A percentile compares a stretch with the other conserved stretches of the same genome.
phyloP scores from a whole-genome alignment of 139 green algal genomes.

The Micromonas commoda region DNA sequence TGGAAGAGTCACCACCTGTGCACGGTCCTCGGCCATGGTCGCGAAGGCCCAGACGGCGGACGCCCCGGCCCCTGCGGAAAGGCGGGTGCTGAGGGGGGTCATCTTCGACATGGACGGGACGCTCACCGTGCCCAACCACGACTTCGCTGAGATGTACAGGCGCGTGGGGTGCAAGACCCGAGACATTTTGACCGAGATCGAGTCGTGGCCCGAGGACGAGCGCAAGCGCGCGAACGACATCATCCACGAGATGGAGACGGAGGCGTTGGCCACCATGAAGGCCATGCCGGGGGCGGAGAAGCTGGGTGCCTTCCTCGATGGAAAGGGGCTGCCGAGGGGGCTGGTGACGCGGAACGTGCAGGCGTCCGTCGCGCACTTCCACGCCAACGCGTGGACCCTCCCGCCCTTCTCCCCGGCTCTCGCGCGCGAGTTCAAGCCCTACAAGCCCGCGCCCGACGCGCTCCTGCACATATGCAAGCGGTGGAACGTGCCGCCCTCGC shows the following conservation, averaged over 20 bases:
- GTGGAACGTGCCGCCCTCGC: not conserved
- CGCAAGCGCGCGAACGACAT: constrained; percentile 15
- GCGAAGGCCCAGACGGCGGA: not conserved
- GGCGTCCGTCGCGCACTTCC: constrained; percentile 26
- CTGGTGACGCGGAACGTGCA: constrained; percentile 29
- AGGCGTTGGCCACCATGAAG: constrained; percentile 24
- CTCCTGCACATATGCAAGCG: constrained; percentile 24
- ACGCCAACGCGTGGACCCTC: constrained; percentile 2
- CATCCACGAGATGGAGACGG: constrained; percentile 26
- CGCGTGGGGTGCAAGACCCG: constrained; percentile 4
- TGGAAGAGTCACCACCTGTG: too few species aligned
- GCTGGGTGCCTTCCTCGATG: constrained; percentile 19
- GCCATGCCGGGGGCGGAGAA: constrained; percentile 10
- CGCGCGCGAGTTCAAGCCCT: constrained; percentile 17
- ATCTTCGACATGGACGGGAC: constrained; percentile 40
- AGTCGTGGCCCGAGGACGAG: not conserved
- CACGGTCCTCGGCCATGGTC: too few species aligned
- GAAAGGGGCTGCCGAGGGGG: constrained; percentile 13
- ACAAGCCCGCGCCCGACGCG: constrained; percentile 30
- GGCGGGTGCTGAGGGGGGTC: not conserved
- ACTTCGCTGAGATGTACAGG: constrained; percentile 32
- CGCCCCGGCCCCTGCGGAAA: too few species aligned
- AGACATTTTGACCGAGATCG: constrained; percentile 25
- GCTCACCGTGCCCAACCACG: constrained; percentile 20
- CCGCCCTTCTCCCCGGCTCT: constrained; percentile 17